These are phyloP conservation scores for Candida frijolesensis DNA, from an alignment of 1,139 yeast species.

Conservation along the genomic window DNA sequence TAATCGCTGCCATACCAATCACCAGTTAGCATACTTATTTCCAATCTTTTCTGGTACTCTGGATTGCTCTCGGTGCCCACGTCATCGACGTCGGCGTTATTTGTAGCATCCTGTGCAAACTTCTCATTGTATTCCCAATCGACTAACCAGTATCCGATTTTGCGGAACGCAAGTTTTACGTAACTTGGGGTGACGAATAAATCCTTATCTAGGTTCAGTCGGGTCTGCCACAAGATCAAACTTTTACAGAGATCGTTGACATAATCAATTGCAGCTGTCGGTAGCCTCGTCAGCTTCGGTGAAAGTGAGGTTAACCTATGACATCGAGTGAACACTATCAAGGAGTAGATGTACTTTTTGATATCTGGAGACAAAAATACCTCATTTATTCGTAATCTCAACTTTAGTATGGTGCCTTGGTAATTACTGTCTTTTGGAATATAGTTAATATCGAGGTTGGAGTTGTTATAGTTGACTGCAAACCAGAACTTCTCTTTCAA, in stretches of 20 bases:
- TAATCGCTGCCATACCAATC: slow-evolving; percentile 53
- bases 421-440: slow-evolving; percentile 4
- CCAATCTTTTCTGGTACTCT: slow-evolving; percentile 23
- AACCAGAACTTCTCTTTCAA: slow-evolving; percentile 47
- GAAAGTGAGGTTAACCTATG: slow-evolving; percentile 45
- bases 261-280: slow-evolving; percentile 34
- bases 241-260: slow-evolving; percentile 30
- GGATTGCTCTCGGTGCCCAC: slow-evolving; percentile 10
- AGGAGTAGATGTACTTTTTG: slow-evolving; percentile 39
- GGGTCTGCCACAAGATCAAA: slow-evolving; percentile 30
- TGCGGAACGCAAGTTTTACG: slow-evolving; percentile 43
- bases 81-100: slow-evolving; percentile 11
- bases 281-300: slow-evolving; percentile 38
- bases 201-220: slow-evolving; percentile 6
- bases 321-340: slow-evolving; percentile 40
- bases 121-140: slow-evolving; percentile 41
- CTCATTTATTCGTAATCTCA: slow-evolving; percentile 15
- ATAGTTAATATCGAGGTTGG: slow-evolving; percentile 1
- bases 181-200: slow-evolving; percentile 42
- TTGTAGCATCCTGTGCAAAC: slow-evolving; percentile 11
- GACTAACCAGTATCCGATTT: slow-evolving; percentile 49
- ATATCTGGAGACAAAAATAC: slow-evolving; percentile 41
- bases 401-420: slow-evolving; percentile 9
- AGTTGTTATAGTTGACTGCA: slow-evolving; percentile 17
- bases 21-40: slow-evolving; percentile 42